A percentile compares a stretch with the other conserved stretches of the same genome.
Conservation (phyloP, 2,329 filamentous ascomycete genomes). For the Aspergillus sp. region DNA sequence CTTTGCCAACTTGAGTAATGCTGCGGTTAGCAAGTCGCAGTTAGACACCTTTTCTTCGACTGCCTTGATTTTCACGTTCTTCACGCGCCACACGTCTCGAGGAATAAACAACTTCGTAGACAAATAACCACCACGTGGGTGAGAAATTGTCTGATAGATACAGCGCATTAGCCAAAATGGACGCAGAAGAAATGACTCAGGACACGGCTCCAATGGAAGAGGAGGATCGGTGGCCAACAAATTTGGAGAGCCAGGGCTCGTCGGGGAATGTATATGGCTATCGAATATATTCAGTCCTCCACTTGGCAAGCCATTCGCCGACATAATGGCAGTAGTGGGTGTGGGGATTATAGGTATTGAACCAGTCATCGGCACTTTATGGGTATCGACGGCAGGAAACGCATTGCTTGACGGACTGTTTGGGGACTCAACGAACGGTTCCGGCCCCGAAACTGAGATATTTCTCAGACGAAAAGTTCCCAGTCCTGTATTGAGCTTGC, state of each 20-base stretch:
- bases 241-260: constrained; percentile 66
- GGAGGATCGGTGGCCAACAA: constrained; percentile 66
- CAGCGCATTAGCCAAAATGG: constrained; percentile 98
- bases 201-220: constrained; percentile 83
- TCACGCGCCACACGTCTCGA: constrained; percentile 89
- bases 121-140: constrained; percentile 88
- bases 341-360: constrained; percentile 66
- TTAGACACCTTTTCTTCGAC: constrained; percentile 92
- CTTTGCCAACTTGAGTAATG: constrained; percentile 76
- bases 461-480: constrained; percentile 74
- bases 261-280: constrained; percentile 71
- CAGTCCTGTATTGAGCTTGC: constrained; percentile 71
- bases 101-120: constrained; percentile 91
- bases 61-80: constrained; percentile 87
- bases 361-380: constrained; percentile 53
- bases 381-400: constrained; percentile 56
- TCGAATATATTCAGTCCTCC: constrained; percentile 82
- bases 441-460: constrained; percentile 64
- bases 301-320: constrained; percentile 57
- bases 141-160: constrained; percentile 86
- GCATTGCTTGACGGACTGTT: constrained; percentile 72
- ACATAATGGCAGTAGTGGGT: constrained; percentile 64
- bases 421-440: constrained; percentile 67
- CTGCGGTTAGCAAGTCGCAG: constrained; percentile 87
- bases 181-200: constrained; percentile 81